These are phyloP conservation scores for Allium sativum DNA, from an alignment of 106 monocot species.

Conservation along the genomic window DNA sequence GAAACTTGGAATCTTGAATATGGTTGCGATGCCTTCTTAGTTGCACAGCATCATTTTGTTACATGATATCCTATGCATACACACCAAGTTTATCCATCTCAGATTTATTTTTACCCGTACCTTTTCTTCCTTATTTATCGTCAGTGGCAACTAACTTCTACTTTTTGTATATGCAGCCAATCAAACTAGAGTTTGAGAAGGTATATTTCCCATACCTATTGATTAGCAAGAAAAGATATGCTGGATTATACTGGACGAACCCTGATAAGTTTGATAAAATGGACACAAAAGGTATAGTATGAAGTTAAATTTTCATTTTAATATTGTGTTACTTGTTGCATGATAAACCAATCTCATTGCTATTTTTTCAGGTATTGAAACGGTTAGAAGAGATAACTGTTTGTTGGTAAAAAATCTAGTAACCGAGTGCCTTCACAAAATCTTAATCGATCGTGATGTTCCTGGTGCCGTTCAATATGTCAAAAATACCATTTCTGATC, in stretches of 20 bases:
- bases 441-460: constrained; percentile 81
- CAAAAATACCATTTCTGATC: constrained; percentile 90
- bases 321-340: neutral
- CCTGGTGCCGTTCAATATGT: constrained; percentile 90
- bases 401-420: constrained; percentile 93
- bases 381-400: constrained; percentile 98
- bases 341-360: neutral
- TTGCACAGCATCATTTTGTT: too few relatives aligned
- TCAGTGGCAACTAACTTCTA: constrained; percentile 3
- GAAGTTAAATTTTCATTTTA: neutral
- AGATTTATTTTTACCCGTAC: too few relatives aligned
- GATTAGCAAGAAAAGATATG: constrained; percentile 99
- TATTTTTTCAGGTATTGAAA: constrained; percentile 77
- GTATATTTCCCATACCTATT: constrained; percentile 92
- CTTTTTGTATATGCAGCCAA: constrained; percentile 56
- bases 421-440: constrained; percentile 92
- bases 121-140: neutral
- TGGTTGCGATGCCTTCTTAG: too few relatives aligned
- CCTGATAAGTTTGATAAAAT: constrained; percentile 94
- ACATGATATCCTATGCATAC: too few relatives aligned
- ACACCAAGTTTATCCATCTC: too few relatives aligned
- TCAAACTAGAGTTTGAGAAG: constrained; percentile 98
- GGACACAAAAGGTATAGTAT: constrained; percentile 85
- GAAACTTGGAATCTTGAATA: too few relatives aligned
- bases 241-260: constrained; percentile 95